Percentiles rank a stretch among this genome's conserved stretches.
These are phyloP conservation scores for Pythium scleroteichum DNA, from an alignment of 352 stramenopile genomes.

Conservation along the genomic window DNA sequence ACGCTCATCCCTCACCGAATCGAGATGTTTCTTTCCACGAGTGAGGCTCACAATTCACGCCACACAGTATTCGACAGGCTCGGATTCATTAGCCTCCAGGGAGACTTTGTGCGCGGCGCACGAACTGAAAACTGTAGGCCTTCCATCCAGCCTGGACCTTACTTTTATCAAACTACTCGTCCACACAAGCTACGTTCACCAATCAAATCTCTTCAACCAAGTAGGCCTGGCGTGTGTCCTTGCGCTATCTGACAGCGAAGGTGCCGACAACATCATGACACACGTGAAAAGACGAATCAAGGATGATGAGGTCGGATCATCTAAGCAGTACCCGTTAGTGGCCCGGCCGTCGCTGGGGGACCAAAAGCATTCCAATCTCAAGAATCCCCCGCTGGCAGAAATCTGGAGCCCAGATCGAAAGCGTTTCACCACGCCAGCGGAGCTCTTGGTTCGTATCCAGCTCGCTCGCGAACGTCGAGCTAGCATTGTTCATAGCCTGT, in stretches of 20 bases:
- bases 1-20: conserved; percentile 41
- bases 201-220: conserved; percentile 54
- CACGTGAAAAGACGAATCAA: background rate
- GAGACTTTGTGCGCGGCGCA: conserved; percentile 28
- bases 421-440: conserved; percentile 34
- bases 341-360: no score
- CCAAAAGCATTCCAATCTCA: no score
- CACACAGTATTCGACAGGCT: conserved; percentile 36
- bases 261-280: background rate
- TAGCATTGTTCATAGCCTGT: background rate
- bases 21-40: conserved; percentile 41
- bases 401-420: conserved; percentile 33
- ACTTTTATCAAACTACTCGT: conserved; percentile 46
- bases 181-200: conserved; percentile 44
- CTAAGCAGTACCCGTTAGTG: no score
- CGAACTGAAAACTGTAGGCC: conserved; percentile 54
- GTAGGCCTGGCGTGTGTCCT: conserved; percentile 40
- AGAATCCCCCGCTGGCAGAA: conserved; percentile 7
- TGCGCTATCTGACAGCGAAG: conserved; percentile 3
- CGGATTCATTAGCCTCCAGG: conserved; percentile 43
- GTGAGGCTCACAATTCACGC: conserved; percentile 1
- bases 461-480: conserved; percentile 19
- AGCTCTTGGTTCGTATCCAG: conserved; percentile 40
- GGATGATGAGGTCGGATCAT: background rate
- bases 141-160: conserved; percentile 20